These are phyloP conservation scores for Aegilops bicornis DNA, from an alignment of 176 grass and related monocot species.

Conservation along the genomic window DNA sequence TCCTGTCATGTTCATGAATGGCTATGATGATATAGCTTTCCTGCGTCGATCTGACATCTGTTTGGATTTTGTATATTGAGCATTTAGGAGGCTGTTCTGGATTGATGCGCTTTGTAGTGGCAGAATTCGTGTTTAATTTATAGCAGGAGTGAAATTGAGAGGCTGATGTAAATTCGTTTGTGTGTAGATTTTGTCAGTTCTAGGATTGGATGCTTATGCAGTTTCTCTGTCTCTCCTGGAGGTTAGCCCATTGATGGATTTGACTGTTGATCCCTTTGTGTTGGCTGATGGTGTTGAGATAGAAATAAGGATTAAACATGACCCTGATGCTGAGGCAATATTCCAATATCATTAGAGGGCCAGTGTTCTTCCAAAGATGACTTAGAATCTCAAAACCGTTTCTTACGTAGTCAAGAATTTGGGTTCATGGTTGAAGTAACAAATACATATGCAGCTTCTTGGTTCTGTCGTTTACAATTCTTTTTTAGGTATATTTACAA, in stretches of 20 bases:
- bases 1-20: too few species aligned
- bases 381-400: neutral
- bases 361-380: neutral
- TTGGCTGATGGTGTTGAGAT: slow-evolving; percentile 58
- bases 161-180: too few species aligned
- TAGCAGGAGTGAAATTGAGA: too few species aligned
- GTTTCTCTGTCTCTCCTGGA: slow-evolving; percentile 30
- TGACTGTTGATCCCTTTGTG: slow-evolving; percentile 76
- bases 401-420: neutral
- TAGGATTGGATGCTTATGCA: too few species aligned
- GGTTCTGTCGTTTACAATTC: neutral
- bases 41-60: too few species aligned
- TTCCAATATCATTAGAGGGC: neutral
- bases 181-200: too few species aligned
- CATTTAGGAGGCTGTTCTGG: too few species aligned
- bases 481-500: neutral
- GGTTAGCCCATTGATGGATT: slow-evolving; percentile 85
- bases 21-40: too few species aligned
- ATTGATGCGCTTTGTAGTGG: too few species aligned
- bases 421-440: neutral
- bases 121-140: too few species aligned
- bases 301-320: slow-evolving; percentile 81
- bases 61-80: too few species aligned
- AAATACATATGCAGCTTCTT: neutral
- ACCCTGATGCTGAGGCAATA: slow-evolving; percentile 65